phyloP scores from a whole-genome alignment of 1,139 yeast genomes.

The Pichia cactophila region DNA sequence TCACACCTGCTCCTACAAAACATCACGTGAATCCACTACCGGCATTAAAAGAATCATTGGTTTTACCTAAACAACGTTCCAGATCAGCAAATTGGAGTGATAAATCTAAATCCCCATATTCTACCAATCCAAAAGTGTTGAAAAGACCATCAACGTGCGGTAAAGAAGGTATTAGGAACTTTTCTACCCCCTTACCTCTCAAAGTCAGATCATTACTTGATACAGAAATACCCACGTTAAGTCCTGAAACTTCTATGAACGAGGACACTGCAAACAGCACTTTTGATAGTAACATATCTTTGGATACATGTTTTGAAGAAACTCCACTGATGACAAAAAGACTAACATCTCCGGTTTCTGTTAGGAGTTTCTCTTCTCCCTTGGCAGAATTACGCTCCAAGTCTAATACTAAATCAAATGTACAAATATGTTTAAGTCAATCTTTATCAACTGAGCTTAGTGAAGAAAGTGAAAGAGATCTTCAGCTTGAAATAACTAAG shows the following conservation, averaged over 20 bases:
- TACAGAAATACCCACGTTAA: conserved; percentile 25
- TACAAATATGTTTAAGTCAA: conserved; percentile 16
- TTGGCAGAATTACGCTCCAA: conserved; percentile 13
- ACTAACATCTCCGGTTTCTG: conserved; percentile 13
- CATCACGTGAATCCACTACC: conserved; percentile 13
- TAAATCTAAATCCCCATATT: not conserved
- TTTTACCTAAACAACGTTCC: conserved; percentile 20
- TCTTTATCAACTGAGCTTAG: conserved; percentile 9
- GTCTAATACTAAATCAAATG: conserved; percentile 12
- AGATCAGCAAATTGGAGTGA: conserved; percentile 6
- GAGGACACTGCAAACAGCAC: not conserved
- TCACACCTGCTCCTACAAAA: conserved; percentile 22
- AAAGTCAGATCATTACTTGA: conserved; percentile 22
- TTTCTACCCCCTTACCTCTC: conserved; percentile 19
- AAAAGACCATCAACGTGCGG: conserved; percentile 12
- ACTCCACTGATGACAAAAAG: conserved; percentile 5
- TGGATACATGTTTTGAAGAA: not conserved
- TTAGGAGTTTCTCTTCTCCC: conserved; percentile 22
- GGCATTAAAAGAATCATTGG: conserved; percentile 13
- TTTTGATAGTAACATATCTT: conserved; percentile 1
- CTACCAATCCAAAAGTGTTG: not conserved
- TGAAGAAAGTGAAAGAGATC: conserved; percentile 11
- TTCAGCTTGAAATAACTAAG: conserved; percentile 26
- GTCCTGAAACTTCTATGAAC: conserved; percentile 16
- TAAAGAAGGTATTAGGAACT: conserved; percentile 14